phyloP scores from a whole-genome alignment of 805 yeast genomes.

The Blastobotrys americana region DNA sequence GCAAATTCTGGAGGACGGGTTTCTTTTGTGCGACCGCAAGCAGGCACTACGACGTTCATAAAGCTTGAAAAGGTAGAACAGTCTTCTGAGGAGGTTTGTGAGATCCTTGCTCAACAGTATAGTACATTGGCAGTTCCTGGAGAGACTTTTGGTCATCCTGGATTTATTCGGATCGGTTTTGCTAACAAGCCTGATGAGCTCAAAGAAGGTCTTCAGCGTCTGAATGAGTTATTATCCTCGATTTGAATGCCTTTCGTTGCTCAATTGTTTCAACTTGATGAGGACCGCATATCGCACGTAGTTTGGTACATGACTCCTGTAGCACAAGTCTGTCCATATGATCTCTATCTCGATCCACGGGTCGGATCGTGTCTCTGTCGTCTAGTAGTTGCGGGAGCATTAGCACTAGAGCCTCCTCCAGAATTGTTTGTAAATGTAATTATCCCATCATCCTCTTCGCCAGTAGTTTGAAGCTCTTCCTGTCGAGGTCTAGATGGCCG shows the following conservation, averaged over 20 bases:
- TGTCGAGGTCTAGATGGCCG: not conserved
- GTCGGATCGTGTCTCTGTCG: no score
- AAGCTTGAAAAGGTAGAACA: constrained; percentile 29
- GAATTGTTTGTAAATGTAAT: no score
- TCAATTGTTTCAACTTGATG: no score
- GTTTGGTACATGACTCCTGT: no score
- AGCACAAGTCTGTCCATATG: no score
- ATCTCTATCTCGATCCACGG: no score
- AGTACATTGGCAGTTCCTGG: constrained; percentile 43
- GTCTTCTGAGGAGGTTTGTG: constrained; percentile 31
- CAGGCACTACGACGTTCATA: constrained; percentile 43
- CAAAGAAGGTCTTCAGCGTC: constrained; percentile 29
- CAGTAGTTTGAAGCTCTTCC: no score
- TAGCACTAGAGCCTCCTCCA: no score
- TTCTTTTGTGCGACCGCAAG: constrained; percentile 39
- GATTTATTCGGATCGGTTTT: constrained; percentile 43
- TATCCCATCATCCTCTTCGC: no score
- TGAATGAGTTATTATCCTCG: constrained; percentile 15
- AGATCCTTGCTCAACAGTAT: constrained; percentile 33
- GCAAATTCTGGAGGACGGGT: constrained; percentile 29
- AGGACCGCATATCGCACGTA: no score
- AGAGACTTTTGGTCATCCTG: constrained; percentile 38
- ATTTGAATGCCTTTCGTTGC: no score
- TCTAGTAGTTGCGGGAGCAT: no score
- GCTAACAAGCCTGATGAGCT: constrained; percentile 38